phyloP scores from a whole-genome alignment of 2,329 filamentous ascomycete genomes.

The Apiospora arundinis region DNA sequence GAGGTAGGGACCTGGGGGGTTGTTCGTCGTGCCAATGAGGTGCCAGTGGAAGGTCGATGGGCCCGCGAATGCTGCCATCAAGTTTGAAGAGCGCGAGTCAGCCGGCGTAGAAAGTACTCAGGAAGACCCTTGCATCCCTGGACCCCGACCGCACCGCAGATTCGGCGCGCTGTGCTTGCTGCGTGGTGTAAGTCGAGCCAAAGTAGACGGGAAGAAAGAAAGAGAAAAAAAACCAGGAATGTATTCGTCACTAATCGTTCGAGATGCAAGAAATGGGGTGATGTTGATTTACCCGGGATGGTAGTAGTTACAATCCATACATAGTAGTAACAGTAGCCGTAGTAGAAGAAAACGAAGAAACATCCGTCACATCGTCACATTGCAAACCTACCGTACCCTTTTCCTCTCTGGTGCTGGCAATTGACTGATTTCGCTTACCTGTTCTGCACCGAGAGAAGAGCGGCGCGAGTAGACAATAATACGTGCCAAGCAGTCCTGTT shows the following conservation, averaged over 20 bases:
- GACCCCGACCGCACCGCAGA: constrained; percentile 12
- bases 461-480: background rate
- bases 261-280: background rate
- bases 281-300: background rate
- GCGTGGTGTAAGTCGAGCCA: background rate
- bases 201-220: background rate
- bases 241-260: constrained; percentile 10
- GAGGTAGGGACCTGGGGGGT: background rate
- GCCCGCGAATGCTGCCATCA: constrained; percentile 15
- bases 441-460: background rate
- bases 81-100: constrained; percentile 21
- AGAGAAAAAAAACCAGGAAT: background rate
- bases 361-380: background rate
- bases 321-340: background rate
- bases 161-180: background rate
- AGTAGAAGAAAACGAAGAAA: background rate
- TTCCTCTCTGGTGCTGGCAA: background rate
- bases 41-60: background rate
- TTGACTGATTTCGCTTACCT: background rate
- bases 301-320: no score
- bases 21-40: background rate
- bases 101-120: constrained; percentile 2
- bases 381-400: background rate
- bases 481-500: background rate
- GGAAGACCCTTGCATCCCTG: constrained; percentile 18